These are phyloP conservation scores for Phylloporus arenicola DNA, from an alignment of 768 basidiomycete genomes.

Conservation along the genomic window DNA sequence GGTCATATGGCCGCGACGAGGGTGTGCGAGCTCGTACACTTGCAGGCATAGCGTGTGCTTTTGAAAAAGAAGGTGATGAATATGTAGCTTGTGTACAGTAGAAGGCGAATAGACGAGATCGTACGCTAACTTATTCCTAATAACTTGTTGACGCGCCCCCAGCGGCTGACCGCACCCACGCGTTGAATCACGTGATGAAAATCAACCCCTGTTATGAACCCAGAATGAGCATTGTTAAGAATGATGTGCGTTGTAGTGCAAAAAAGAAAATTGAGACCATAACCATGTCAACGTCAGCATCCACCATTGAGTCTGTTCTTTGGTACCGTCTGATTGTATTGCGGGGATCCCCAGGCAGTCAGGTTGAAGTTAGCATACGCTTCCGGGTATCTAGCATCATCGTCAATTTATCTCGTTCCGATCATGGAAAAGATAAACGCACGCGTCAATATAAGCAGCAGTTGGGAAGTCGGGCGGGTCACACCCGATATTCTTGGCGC, in stretches of 20 bases:
- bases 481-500: constrained; percentile 51
- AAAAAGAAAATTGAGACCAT: constrained; percentile 1
- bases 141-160: constrained; percentile 8
- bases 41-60: constrained; percentile 19
- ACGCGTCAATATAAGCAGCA: constrained; percentile 66
- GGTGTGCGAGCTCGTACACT: constrained; percentile 11
- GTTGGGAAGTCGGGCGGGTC: constrained; percentile 76
- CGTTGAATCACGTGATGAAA: constrained; percentile 27
- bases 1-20: constrained; percentile 22
- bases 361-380: constrained; percentile 42
- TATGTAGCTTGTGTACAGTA: constrained; percentile 25
- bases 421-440: constrained; percentile 18
- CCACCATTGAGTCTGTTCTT: constrained; percentile 44
- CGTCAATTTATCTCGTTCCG: background rate
- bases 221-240: no score
- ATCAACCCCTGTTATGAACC: constrained; percentile 16
- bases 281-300: constrained; percentile 16
- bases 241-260: background rate
- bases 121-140: constrained; percentile 12
- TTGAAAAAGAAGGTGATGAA: constrained; percentile 10
- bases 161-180: constrained; percentile 26
- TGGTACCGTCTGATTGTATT: constrained; percentile 51
- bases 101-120: constrained; percentile 13
- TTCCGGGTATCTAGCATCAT: constrained; percentile 32
- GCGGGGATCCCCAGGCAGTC: constrained; percentile 38